Conservation (phyloP, 2,329 filamentous ascomycete species). For the Hysterium pulicare region DNA sequence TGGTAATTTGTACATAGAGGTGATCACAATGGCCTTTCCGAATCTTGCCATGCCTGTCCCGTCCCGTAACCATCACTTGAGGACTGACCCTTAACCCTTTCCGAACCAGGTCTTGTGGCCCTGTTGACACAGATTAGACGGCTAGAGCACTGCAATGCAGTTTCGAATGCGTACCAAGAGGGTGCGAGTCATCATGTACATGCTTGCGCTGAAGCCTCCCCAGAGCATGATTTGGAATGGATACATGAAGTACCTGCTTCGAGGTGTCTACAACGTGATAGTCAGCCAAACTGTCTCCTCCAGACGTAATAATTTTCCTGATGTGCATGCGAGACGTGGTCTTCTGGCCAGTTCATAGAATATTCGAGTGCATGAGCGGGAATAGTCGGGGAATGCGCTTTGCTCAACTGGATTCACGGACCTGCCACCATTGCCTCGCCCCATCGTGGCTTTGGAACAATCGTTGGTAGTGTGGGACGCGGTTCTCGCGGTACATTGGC, state of each 20-base stretch:
- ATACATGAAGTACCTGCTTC: constrained; percentile 62
- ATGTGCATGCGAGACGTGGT: neutral
- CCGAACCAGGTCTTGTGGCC: constrained; percentile 75
- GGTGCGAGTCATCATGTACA: constrained; percentile 74
- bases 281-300: neutral
- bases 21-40: constrained; percentile 14
- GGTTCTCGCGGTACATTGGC: constrained; percentile 67
- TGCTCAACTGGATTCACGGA: constrained; percentile 46
- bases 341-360: neutral
- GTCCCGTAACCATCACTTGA: constrained; percentile 2
- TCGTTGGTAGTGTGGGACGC: constrained; percentile 71
- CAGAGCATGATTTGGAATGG: constrained; percentile 66
- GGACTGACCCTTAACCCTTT: constrained; percentile 29
- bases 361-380: neutral
- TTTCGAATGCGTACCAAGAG: constrained; percentile 45
- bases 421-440: constrained; percentile 73
- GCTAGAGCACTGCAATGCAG: neutral
- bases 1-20: constrained; percentile 30
- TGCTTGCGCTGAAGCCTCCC: constrained; percentile 59
- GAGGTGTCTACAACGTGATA: constrained; percentile 31
- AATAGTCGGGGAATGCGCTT: neutral
- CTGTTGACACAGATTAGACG: constrained; percentile 14
- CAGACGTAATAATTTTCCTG: neutral
- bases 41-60: constrained; percentile 3
- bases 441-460: constrained; percentile 72